Conservation (phyloP, 2,329 filamentous ascomycete genomes). For the Penicillium sp. region DNA sequence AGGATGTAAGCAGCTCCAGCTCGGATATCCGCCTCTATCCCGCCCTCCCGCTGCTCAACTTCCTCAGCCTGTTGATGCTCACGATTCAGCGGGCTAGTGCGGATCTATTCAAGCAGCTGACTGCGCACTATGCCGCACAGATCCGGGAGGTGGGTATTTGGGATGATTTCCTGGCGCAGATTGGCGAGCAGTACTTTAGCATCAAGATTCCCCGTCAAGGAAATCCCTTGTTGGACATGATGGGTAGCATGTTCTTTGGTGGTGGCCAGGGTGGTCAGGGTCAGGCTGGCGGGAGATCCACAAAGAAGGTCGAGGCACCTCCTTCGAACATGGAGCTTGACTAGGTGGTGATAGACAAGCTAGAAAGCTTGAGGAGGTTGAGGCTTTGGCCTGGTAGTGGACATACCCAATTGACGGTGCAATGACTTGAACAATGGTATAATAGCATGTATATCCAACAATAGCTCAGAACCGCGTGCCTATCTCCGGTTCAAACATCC, state of each 20-base stretch:
- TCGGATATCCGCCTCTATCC: constrained; percentile 83
- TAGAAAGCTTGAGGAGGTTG: background rate
- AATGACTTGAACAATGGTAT: constrained; percentile 22
- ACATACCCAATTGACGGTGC: constrained; percentile 23
- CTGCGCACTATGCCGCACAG: constrained; percentile 76
- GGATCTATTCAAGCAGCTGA: constrained; percentile 80
- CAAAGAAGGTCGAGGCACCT: constrained; percentile 53
- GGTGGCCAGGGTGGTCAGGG: constrained; percentile 48
- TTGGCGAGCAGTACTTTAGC: constrained; percentile 96
- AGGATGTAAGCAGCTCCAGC: constrained; percentile 75
- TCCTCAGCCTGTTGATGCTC: constrained; percentile 80
- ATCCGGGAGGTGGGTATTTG: constrained; percentile 77
- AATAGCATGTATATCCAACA: constrained; percentile 12
- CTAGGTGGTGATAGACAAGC: constrained; percentile 30
- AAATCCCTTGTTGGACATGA: constrained; percentile 96
- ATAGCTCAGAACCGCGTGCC: constrained; percentile 39
- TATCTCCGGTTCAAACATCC: constrained; percentile 83
- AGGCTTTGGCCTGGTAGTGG: background rate
- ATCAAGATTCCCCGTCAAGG: constrained; percentile 86
- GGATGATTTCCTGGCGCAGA: constrained; percentile 79
- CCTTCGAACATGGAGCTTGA: constrained; percentile 51
- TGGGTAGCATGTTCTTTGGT: constrained; percentile 90
- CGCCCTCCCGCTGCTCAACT: constrained; percentile 91
- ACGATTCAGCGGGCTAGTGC: constrained; percentile 77
- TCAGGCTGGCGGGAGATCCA: constrained; percentile 51